phyloP scores from a whole-genome alignment of 805 yeast genomes.

The Hanseniaspora nectarophila region DNA sequence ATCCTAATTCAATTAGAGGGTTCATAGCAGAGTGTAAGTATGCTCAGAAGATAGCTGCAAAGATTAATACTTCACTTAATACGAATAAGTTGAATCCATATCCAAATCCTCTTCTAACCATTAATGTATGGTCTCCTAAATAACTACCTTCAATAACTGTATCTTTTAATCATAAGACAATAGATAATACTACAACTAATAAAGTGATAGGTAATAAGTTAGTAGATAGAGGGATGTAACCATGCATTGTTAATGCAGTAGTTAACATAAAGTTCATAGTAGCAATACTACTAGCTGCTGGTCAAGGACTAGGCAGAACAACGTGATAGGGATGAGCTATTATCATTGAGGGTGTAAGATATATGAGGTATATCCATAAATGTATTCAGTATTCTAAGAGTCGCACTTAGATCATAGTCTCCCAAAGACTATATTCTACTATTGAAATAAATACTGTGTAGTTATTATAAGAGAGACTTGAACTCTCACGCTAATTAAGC shows the following conservation, averaged over 20 bases:
- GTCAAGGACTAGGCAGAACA: conserved; percentile 19
- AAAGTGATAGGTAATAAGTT: conserved; percentile 17
- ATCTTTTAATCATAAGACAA: conserved; percentile 23
- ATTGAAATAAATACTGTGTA: neutral
- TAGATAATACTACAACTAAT: conserved; percentile 17
- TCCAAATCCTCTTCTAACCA: conserved; percentile 21
- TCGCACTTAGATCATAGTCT: neutral
- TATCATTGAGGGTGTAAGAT: neutral
- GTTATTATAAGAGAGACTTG: neutral
- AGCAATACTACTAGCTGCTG: conserved; percentile 21
- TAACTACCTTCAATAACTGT: conserved; percentile 21
- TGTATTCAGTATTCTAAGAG: neutral
- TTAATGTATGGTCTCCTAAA: conserved; percentile 23
- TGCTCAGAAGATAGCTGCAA: conserved; percentile 21
- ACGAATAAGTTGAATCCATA: conserved; percentile 20
- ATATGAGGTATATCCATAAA: neutral
- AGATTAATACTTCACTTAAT: conserved; percentile 20
- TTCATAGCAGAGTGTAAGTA: conserved; percentile 24
- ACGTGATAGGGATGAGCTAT: conserved; percentile 15
- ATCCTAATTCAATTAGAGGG: conserved; percentile 23
- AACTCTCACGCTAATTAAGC: neutral
- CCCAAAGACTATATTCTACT: conserved; percentile 2
- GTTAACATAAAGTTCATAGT: conserved; percentile 22
- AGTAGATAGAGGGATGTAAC: conserved; percentile 18
- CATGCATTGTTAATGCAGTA: conserved; percentile 23